Conservation (phyloP, 2,329 filamentous ascomycete species). For the Neoascochyta sp. region DNA sequence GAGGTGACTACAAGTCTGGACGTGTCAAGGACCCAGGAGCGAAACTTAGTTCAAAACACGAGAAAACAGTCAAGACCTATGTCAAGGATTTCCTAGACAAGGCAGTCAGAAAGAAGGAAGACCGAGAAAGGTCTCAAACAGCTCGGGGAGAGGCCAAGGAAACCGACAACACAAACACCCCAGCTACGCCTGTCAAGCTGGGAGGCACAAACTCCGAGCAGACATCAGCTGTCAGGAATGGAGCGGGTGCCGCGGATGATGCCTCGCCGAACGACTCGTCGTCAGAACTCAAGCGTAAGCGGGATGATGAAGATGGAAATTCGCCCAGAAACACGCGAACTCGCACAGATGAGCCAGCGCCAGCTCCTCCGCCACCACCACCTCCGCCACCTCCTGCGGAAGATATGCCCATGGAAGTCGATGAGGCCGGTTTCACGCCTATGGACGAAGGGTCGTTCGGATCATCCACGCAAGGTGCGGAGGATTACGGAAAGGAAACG, state of each 20-base stretch:
- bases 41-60: conserved; percentile 70
- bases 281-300: conserved; percentile 37
- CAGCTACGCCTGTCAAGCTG: conserved; percentile 16
- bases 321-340: conserved; percentile 35
- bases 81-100: conserved; percentile 85
- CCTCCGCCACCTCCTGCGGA: conserved; percentile 38
- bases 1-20: conserved; percentile 85
- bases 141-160: conserved; percentile 30
- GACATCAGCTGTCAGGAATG: conserved; percentile 1
- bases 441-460: conserved; percentile 21
- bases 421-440: conserved; percentile 21
- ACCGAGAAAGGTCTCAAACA: conserved; percentile 60
- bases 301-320: conserved; percentile 29
- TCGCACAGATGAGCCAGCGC: conserved; percentile 35
- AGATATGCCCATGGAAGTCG: conserved; percentile 25
- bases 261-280: conserved; percentile 26
- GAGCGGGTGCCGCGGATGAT: conserved; percentile 5
- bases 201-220: conserved; percentile 5
- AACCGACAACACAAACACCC: conserved; percentile 12
- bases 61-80: conserved; percentile 76
- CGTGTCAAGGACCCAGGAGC: conserved; percentile 76
- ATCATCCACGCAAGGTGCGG: conserved; percentile 2
- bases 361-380: conserved; percentile 43
- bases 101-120: conserved; percentile 65
- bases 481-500: too few relatives aligned